These are phyloP conservation scores for Biscogniauxia marginata DNA, from an alignment of 2,329 filamentous ascomycete species.

Conservation along the genomic window DNA sequence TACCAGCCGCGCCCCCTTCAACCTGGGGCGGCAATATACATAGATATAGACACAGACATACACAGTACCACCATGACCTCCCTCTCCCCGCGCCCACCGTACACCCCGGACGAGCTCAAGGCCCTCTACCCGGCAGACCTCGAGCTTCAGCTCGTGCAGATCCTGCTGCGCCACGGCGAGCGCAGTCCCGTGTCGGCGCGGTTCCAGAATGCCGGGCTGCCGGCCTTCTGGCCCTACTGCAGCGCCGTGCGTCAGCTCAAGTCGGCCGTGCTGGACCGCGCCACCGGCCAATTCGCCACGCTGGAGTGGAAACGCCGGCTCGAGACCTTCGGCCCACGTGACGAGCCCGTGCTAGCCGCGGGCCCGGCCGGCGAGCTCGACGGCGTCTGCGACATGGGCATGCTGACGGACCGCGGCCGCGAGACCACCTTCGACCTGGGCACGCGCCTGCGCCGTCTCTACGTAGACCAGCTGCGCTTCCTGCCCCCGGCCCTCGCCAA, in stretches of 20 bases:
- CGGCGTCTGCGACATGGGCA: constrained; percentile 74
- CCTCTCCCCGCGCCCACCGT: constrained; percentile 70
- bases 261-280: constrained; percentile 46
- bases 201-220: constrained; percentile 75
- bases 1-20: too few relatives aligned
- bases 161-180: constrained; percentile 77
- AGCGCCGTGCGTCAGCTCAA: constrained; percentile 69
- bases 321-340: constrained; percentile 74
- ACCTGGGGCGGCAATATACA: too few relatives aligned
- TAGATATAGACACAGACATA: neutral
- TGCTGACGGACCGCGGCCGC: constrained; percentile 73
- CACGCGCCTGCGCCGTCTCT: constrained; percentile 65
- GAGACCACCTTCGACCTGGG: constrained; percentile 71
- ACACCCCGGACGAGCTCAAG: constrained; percentile 76
- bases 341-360: constrained; percentile 67
- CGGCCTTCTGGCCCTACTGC: constrained; percentile 86
- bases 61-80: constrained; percentile 67
- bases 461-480: constrained; percentile 72
- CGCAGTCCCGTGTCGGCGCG: constrained; percentile 84
- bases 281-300: constrained; percentile 40
- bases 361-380: constrained; percentile 72
- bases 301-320: constrained; percentile 69
- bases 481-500: constrained; percentile 57
- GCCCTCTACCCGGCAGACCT: constrained; percentile 78
- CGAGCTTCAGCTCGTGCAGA: constrained; percentile 84